Evolutionary conservation across 768 basidiomycete species (phyloP).

Genomic region (Fistulinella prunicolor): DNA sequence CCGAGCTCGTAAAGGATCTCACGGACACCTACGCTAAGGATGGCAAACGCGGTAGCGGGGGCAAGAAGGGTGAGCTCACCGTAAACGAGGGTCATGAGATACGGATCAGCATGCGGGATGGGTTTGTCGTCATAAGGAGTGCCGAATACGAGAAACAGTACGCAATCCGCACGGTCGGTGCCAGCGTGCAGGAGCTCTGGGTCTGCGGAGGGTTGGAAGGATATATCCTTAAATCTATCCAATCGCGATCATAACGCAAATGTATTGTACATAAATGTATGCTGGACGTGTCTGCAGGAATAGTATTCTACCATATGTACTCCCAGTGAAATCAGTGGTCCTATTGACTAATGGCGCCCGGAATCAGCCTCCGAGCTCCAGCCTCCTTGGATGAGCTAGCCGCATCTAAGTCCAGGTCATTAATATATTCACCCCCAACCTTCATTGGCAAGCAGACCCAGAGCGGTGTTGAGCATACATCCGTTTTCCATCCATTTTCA

Average conservation of each 20-base stretch:
- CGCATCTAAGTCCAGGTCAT: no score
- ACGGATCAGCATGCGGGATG: slow-evolving; percentile 65
- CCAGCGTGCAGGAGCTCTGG: slow-evolving; percentile 98
- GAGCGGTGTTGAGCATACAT: no score
- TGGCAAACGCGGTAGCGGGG: slow-evolving; percentile 75
- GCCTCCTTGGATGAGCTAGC: no score
- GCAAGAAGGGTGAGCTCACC: slow-evolving; percentile 78
- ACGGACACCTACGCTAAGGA: slow-evolving; percentile 72
- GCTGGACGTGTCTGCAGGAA: background rate
- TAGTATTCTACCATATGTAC: no score
- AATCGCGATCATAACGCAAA: slow-evolving; percentile 27
- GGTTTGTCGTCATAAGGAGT: slow-evolving; percentile 56
- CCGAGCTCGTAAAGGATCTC: slow-evolving; percentile 82
- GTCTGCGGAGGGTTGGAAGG: slow-evolving; percentile 92
- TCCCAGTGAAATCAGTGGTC: no score
- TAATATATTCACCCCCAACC: no score
- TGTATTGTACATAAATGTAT: background rate
- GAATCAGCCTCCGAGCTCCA: no score
- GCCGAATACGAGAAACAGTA: slow-evolving; percentile 53
- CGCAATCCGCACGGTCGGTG: slow-evolving; percentile 72
- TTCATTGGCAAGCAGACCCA: no score
- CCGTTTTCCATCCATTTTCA: no score
- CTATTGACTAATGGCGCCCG: no score
- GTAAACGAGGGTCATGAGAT: slow-evolving; percentile 69
- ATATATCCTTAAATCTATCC: slow-evolving; percentile 76